Evolutionary conservation across 306 rosid species (phyloP).

Genomic region (Crataegus laevigata): DNA sequence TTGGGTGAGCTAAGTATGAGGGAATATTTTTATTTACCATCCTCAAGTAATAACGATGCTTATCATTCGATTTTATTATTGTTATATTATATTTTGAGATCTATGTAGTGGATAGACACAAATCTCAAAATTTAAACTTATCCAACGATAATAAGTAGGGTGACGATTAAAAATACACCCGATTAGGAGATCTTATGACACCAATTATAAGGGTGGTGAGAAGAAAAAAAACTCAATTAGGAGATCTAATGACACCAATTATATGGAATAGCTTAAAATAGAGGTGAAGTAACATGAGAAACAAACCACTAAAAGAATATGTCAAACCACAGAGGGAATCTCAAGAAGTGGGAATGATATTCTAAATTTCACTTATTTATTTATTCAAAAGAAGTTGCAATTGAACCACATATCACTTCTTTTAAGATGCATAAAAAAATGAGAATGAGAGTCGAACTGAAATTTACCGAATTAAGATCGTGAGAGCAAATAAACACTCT

Average conservation of each 20-base stretch:
- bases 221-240: background rate
- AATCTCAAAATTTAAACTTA: too few relatives aligned
- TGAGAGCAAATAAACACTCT: background rate
- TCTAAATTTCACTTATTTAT: background rate
- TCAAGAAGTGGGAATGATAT: background rate
- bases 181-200: too few relatives aligned
- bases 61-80: too few relatives aligned
- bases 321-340: background rate
- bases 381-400: background rate
- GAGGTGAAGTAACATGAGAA: background rate
- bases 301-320: background rate
- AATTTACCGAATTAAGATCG: background rate
- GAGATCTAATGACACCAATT: conserved; percentile 3
- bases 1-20: too few relatives aligned
- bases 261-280: background rate
- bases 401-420: background rate
- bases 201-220: too few relatives aligned
- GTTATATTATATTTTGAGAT: too few relatives aligned
- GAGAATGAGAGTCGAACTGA: background rate
- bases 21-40: too few relatives aligned
- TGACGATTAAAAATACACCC: too few relatives aligned
- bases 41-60: too few relatives aligned
- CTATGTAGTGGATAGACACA: too few relatives aligned
- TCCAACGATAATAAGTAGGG: too few relatives aligned
- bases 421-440: background rate